phyloP scores from a whole-genome alignment of 495 filamentous ascomycete species.

The Penicillium alfredii region DNA sequence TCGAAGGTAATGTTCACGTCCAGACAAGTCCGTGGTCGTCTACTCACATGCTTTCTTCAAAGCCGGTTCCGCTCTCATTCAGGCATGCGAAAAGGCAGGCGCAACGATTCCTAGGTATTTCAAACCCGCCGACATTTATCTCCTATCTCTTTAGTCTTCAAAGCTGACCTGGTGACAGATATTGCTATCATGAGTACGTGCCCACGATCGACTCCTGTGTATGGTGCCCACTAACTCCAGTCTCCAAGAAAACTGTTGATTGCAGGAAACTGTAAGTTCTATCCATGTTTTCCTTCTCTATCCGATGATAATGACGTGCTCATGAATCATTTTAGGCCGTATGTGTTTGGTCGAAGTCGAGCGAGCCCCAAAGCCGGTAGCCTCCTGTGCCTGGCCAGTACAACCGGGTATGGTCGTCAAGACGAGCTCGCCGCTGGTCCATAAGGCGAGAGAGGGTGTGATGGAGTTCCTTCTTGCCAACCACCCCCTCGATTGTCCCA shows the following conservation, averaged over 20 bases:
- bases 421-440: constrained; percentile 89
- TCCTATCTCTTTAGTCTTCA: not conserved
- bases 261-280: constrained; percentile 78
- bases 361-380: constrained; percentile 89
- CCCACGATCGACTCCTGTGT: constrained; percentile 4
- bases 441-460: constrained; percentile 96
- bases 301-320: constrained; percentile 2
- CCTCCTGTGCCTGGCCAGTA: constrained; percentile 97
- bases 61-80: constrained; percentile 88
- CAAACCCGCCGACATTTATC: not conserved
- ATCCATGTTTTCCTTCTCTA: not conserved
- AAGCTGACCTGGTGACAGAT: constrained; percentile 57
- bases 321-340: constrained; percentile 46
- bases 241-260: constrained; percentile 81
- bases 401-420: constrained; percentile 98
- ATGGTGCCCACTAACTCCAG: constrained; percentile 24
- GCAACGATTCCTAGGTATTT: constrained; percentile 75
- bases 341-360: constrained; percentile 99
- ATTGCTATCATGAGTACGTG: constrained; percentile 95
- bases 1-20: constrained; percentile 63
- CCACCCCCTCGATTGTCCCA: constrained; percentile 94
- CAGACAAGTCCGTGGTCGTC: constrained; percentile 6
- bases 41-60: constrained; percentile 22
- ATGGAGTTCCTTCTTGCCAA: constrained; percentile 99
- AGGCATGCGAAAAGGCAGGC: constrained; percentile 97